These are phyloP conservation scores for Penicillium brevicompactum DNA, from an alignment of 2,329 filamentous ascomycete species.

Conservation along the genomic window DNA sequence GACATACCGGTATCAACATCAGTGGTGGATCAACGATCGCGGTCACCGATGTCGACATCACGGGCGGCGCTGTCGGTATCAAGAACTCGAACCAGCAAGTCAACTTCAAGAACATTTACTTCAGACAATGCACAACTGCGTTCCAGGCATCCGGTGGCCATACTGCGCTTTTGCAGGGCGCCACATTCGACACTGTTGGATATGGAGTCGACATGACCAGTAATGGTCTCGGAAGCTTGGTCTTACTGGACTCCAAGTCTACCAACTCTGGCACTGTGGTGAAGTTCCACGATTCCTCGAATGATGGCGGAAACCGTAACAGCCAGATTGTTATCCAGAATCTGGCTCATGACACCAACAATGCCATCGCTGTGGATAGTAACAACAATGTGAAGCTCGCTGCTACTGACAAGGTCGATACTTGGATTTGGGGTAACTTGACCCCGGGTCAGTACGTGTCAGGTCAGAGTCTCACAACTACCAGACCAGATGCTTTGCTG, in stretches of 20 bases:
- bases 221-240: conserved; percentile 18
- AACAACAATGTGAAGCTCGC: conserved; percentile 20
- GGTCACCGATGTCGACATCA: conserved; percentile 30
- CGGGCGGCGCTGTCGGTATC: conserved; percentile 34
- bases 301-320: conserved; percentile 23
- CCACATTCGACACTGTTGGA: conserved; percentile 24
- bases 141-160: conserved; percentile 42
- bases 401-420: conserved; percentile 16
- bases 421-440: conserved; percentile 33
- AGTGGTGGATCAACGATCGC: conserved; percentile 31
- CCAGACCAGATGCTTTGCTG: conserved; percentile 32
- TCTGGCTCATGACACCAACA: conserved; percentile 13
- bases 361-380: conserved; percentile 28
- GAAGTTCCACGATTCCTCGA: conserved; percentile 22
- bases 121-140: conserved; percentile 60
- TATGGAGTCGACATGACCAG: conserved; percentile 24
- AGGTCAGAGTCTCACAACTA: conserved; percentile 31
- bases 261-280: conserved; percentile 21
- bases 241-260: conserved; percentile 25
- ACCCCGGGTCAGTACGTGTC: conserved; percentile 27
- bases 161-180: conserved; percentile 21
- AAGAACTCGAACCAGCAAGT: conserved; percentile 36
- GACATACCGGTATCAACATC: conserved; percentile 37
- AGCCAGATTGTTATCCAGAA: conserved; percentile 24
- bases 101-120: conserved; percentile 53